A percentile compares a stretch with the other conserved stretches of the same genome.
Conservation (phyloP, 2,329 filamentous ascomycete genomes). For the Teratosphaeria nubilosa region DNA sequence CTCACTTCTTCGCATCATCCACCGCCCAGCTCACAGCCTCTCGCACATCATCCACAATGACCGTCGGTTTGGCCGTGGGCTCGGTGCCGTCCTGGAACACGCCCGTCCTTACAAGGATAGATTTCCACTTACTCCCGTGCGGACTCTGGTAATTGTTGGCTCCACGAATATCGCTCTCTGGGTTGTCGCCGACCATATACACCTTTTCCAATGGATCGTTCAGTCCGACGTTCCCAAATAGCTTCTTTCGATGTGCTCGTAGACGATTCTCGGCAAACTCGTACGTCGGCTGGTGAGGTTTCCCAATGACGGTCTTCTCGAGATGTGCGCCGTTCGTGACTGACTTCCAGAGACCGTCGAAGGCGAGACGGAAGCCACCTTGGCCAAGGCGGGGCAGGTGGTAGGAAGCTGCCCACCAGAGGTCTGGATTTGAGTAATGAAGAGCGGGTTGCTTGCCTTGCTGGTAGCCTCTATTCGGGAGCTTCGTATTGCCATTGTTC, state of each 20-base stretch:
- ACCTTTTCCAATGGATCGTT: constrained; percentile 53
- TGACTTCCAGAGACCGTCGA: constrained; percentile 69
- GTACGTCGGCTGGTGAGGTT: constrained; percentile 70
- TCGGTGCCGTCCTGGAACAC: constrained; percentile 51
- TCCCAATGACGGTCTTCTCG: constrained; percentile 61
- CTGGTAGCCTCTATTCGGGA: constrained; percentile 71
- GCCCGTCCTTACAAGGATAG: constrained; percentile 69
- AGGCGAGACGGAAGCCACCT: constrained; percentile 74
- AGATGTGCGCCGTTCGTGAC: constrained; percentile 53
- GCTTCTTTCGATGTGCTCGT: constrained; percentile 45
- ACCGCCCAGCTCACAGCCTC: constrained; percentile 71
- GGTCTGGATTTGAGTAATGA: constrained; percentile 83
- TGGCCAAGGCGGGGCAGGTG: constrained; percentile 81
- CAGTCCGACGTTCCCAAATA: constrained; percentile 31
- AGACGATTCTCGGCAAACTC: constrained; percentile 72
- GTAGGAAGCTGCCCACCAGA: constrained; percentile 80
- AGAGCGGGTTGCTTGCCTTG: constrained; percentile 69
- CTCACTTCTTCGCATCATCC: constrained; percentile 33
- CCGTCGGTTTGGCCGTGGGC: constrained; percentile 52
- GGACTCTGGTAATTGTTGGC: constrained; percentile 65
- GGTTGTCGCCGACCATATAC: constrained; percentile 76
- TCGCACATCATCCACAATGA: constrained; percentile 63
- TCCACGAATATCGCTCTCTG: constrained; percentile 77
- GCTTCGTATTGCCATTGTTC: constrained; percentile 54
- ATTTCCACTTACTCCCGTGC: constrained; percentile 62